Evolutionary conservation across 2,329 filamentous ascomycete species (phyloP).

Genomic region (Hypoxylon sp.): DNA sequence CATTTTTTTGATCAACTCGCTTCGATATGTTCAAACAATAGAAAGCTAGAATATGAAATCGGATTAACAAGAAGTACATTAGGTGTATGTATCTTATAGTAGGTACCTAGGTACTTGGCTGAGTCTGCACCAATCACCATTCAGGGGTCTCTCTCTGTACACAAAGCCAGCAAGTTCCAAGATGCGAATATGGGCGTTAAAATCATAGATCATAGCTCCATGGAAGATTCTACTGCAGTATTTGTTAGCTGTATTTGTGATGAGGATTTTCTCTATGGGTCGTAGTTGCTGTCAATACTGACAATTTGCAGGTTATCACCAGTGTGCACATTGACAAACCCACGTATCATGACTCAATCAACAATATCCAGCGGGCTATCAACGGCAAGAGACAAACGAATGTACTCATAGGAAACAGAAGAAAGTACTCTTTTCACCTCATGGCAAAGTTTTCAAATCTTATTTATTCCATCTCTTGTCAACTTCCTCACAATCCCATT

Average conservation of each 20-base stretch:
- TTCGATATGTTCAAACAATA: neutral
- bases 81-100: no score
- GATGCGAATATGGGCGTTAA: neutral
- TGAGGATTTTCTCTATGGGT: neutral
- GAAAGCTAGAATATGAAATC: neutral
- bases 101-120: neutral
- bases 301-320: no score
- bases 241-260: neutral
- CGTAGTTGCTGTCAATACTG: neutral
- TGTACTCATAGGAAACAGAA: neutral
- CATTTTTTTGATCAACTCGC: neutral
- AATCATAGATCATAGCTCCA: neutral
- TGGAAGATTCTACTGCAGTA: neutral
- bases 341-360: neutral
- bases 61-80: neutral
- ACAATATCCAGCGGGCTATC: neutral
- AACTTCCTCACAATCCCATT: neutral
- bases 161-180: neutral
- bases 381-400: constrained; percentile 3
- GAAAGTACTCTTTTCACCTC: neutral
- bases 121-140: neutral
- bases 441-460: neutral
- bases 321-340: constrained; percentile 2
- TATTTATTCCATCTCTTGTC: constrained; percentile 1
- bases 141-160: neutral